phyloP scores from a whole-genome alignment of 768 basidiomycete species.

The Pholiota molesta region DNA sequence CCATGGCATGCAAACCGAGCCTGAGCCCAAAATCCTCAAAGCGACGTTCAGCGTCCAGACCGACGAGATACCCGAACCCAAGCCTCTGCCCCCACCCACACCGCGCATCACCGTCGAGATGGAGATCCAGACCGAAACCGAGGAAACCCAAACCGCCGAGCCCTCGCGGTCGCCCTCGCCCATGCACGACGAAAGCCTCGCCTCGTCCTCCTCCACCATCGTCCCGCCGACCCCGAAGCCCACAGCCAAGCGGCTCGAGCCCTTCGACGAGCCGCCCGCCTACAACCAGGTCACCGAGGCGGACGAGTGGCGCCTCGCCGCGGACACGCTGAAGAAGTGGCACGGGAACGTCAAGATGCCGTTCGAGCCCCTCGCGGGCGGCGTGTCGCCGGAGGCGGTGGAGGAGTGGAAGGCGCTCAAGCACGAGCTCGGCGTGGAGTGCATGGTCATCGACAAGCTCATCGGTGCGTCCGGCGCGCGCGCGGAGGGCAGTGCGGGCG shows the following conservation, averaged over 20 bases:
- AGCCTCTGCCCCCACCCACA: slow-evolving; percentile 29
- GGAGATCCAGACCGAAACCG: slow-evolving; percentile 67
- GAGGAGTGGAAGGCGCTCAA: slow-evolving; percentile 84
- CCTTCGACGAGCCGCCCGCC: slow-evolving; percentile 69
- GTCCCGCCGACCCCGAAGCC: slow-evolving; percentile 72
- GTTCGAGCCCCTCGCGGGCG: slow-evolving; percentile 46
- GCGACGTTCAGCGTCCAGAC: slow-evolving; percentile 62
- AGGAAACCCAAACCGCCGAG: slow-evolving; percentile 27
- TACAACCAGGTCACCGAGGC: slow-evolving; percentile 63
- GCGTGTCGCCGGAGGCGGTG: slow-evolving; percentile 65
- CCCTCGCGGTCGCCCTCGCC: slow-evolving; percentile 50
- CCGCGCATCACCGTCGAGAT: slow-evolving; percentile 50
- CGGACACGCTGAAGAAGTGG: slow-evolving; percentile 69
- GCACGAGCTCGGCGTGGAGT: slow-evolving; percentile 78
- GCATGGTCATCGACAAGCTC: slow-evolving; percentile 74
- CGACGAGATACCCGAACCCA: slow-evolving; percentile 40
- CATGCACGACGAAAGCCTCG: slow-evolving; percentile 59
- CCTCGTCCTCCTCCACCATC: slow-evolving; percentile 76
- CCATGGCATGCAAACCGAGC: slow-evolving; percentile 62
- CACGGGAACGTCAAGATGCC: slow-evolving; percentile 62
- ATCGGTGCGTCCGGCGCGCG: slow-evolving; percentile 40
- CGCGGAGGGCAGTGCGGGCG: slow-evolving; percentile 14
- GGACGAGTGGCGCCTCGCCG: slow-evolving; percentile 53
- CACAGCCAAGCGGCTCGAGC: slow-evolving; percentile 34
- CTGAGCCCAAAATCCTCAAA: slow-evolving; percentile 50